Base-by-base conservation (phyloP, 495 filamentous ascomycete species). In the Penicillium chermesinum region DNA sequence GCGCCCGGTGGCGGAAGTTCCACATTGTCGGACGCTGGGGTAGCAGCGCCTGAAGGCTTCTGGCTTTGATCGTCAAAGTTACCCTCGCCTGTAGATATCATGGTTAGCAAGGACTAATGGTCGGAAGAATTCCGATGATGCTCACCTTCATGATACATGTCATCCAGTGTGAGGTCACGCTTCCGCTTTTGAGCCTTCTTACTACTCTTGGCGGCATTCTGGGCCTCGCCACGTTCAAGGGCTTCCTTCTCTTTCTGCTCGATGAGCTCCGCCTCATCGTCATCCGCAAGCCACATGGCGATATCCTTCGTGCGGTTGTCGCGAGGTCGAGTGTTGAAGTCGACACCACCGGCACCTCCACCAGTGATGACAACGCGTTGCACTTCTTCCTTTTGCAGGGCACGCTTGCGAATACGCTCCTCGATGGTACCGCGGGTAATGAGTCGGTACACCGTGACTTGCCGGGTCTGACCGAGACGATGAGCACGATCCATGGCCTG, bases 401-500 rank as follows among this genome's bases (percentile, higher is more conserved):
- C 93, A 19, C 93, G 87, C 80, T 95, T 96, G 52, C 94, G 88
- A 57, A 98, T 98, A 27, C 93, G 91, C 71, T 98, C 93, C 68
- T 98, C 93, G 64, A 98, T 98, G 1, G 93, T 98, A 48, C 88
- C 88, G 32, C 90, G 85, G 4, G 93, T 98, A 71, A 98, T 97
- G 59, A 98, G 82, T 52, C 93, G 89, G 67, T 96, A 98, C 12
- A 98, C 94, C 0, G 90, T 94, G 38, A 98, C 93, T 64, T 98
- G 93, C 54, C 82, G 82, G 2, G 93, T 97, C 68, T 98, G 93
- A 34, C 93, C 93, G 16, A 98, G 84, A 76, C 93, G 89, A 76
- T 98, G 93, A 18, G 93, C 93, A 59, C 93, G 89, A 66, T 98
- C 93, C 94, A 97, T 97, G 63, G 93, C 93, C 63, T 98, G 93